Evolutionary conservation across 768 basidiomycete genomes (phyloP).

Genomic region (Tubosaeta sp.): DNA sequence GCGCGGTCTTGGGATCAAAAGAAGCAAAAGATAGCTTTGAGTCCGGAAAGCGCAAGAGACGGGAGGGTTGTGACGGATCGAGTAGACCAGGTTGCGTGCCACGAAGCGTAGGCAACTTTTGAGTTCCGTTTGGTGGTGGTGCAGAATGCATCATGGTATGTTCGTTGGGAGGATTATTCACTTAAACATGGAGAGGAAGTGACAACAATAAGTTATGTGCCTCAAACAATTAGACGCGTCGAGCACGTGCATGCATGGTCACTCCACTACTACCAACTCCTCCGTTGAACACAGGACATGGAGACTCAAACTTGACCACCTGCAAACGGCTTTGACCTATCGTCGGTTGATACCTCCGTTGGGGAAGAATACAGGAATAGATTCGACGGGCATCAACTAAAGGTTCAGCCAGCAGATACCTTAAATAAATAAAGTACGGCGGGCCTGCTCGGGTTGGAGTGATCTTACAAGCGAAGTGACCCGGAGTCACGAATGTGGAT

Average conservation of each 20-base stretch:
- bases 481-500: background rate
- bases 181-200: background rate
- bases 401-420: too few relatives aligned
- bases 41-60: conserved; percentile 57
- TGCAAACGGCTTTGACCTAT: too few relatives aligned
- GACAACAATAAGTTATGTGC: too few relatives aligned
- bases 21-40: conserved; percentile 66
- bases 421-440: background rate
- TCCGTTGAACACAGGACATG: too few relatives aligned
- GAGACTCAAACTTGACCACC: too few relatives aligned
- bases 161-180: background rate
- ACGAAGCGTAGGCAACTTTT: conserved; percentile 16
- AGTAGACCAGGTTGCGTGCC: conserved; percentile 61
- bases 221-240: conserved; percentile 2
- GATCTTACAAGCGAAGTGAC: background rate
- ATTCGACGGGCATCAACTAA: too few relatives aligned
- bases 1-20: conserved; percentile 68
- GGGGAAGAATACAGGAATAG: too few relatives aligned
- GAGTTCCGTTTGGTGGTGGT: background rate
- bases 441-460: background rate
- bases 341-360: too few relatives aligned
- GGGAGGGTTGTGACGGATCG: conserved; percentile 56
- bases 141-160: conserved; percentile 10
- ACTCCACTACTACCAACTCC: too few relatives aligned
- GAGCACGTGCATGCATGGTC: conserved; percentile 16